Percentiles rank a stretch among this genome's conserved stretches.
Evolutionary conservation across 2,329 filamentous ascomycete genomes (phyloP).

Genomic region (Trichoderma cornu-damae): DNA sequence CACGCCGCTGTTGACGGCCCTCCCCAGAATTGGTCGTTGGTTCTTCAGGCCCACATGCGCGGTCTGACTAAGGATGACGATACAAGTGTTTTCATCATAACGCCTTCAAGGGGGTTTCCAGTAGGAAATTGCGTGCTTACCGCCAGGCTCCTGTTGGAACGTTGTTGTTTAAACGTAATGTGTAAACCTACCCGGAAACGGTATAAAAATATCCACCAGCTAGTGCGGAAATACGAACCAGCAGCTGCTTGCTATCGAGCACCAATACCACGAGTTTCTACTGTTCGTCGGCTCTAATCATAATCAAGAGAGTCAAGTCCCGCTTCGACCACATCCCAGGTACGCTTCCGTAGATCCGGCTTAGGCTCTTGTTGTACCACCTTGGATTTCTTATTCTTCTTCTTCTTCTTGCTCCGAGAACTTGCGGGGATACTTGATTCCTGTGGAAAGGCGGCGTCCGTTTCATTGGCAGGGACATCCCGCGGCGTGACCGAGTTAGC

Average conservation of each 20-base stretch:
- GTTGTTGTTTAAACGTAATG: neutral
- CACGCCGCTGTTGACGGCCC: slow-evolving; percentile 36
- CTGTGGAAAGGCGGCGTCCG: neutral
- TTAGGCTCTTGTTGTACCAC: slow-evolving; percentile 45
- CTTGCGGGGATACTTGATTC: slow-evolving; percentile 10
- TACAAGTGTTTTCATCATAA: slow-evolving; percentile 80
- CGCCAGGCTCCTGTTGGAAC: neutral
- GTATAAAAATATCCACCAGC: neutral
- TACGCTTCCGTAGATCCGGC: slow-evolving; percentile 59
- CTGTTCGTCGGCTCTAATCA: slow-evolving; percentile 39
- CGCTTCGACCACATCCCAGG: slow-evolving; percentile 60
- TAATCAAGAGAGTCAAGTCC: slow-evolving; percentile 58
- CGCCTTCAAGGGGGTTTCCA: neutral
- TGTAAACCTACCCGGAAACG: neutral
- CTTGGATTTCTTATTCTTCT: slow-evolving; percentile 36
- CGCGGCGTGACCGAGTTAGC: neutral
- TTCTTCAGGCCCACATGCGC: slow-evolving; percentile 31
- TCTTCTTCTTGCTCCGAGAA: slow-evolving; percentile 30
- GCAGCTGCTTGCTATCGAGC: neutral
- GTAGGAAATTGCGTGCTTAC: neutral
- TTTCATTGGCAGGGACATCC: slow-evolving; percentile 20
- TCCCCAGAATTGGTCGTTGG: slow-evolving; percentile 31
- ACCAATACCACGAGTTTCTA: neutral
- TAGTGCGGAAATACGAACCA: too few species aligned
- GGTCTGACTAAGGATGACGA: slow-evolving; percentile 97